Conservation (phyloP, 1,284 basidiomycete genomes). For the Sphaerobolus stellatus region DNA sequence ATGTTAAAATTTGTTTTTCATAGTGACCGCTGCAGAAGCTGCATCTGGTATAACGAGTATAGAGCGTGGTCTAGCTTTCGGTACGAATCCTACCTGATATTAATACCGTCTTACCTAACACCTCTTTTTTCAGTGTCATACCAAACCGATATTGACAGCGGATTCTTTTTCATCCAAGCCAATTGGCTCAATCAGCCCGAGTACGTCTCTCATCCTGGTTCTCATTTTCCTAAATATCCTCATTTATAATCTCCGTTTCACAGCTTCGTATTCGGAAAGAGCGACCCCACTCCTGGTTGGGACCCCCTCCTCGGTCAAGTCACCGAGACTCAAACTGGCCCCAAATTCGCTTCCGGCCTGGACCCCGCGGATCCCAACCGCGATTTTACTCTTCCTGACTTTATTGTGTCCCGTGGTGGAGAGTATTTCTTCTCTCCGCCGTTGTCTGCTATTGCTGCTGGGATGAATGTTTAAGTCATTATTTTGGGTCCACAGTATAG, state of each 20-base stretch:
- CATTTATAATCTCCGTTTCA: background rate
- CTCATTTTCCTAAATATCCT: background rate
- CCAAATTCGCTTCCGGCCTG: background rate
- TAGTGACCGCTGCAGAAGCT: background rate
- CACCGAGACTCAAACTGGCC: conserved; percentile 2
- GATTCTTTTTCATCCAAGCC: conserved; percentile 19
- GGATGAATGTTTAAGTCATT: no score
- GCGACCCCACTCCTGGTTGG: background rate
- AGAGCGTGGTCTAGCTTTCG: conserved; percentile 1
- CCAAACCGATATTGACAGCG: conserved; percentile 28
- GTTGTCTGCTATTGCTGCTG: conserved; percentile 36
- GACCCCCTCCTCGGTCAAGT: conserved; percentile 3
- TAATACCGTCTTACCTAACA: background rate
- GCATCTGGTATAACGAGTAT: background rate
- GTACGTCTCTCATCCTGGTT: conserved; percentile 19
- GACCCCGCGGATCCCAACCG: background rate
- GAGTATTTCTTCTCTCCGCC: background rate
- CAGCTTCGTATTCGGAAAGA: background rate
- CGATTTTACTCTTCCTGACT: background rate
- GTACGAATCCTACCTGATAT: conserved; percentile 15
- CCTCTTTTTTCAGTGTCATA: conserved; percentile 28
- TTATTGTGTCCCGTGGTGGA: background rate
- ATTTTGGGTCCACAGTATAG: no score
- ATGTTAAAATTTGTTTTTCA: background rate
- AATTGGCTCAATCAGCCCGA: background rate